These are phyloP conservation scores for Conoideocrella luteorostrata DNA, from an alignment of 2,329 filamentous ascomycete genomes.

Conservation along the genomic window DNA sequence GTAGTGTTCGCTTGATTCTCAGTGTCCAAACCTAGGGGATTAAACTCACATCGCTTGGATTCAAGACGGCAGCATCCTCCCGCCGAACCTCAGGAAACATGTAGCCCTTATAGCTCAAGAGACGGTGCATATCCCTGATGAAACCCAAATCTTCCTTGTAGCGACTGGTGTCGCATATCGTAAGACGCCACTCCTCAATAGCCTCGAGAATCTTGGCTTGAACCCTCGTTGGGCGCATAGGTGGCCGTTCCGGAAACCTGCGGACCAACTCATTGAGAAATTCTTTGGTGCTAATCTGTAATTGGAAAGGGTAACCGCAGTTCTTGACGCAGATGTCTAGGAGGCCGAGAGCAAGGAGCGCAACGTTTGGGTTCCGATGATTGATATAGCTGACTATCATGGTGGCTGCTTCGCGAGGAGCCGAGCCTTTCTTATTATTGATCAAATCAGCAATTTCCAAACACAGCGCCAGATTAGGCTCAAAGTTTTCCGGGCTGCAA, in stretches of 20 bases:
- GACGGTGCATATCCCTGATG: conserved; percentile 93
- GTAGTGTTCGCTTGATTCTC: conserved; percentile 24
- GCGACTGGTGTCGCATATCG: conserved; percentile 94
- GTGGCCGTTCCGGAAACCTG: conserved; percentile 89
- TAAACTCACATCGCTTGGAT: conserved; percentile 85
- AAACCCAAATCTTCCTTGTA: conserved; percentile 97
- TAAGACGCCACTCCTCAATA: conserved; percentile 97
- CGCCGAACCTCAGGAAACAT: conserved; percentile 85
- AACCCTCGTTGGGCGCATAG: conserved; percentile 76
- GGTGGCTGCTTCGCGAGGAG: conserved; percentile 89
- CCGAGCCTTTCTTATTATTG: conserved; percentile 94
- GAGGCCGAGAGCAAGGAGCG: conserved; percentile 80
- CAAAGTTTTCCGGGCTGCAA: conserved; percentile 95
- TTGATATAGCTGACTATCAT: conserved; percentile 93
- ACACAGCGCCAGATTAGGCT: conserved; percentile 92
- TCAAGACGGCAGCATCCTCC: conserved; percentile 93
- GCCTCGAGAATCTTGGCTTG: conserved; percentile 90
- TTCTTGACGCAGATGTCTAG: conserved; percentile 99
- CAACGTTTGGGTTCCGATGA: conserved; percentile 92
- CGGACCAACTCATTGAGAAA: conserved; percentile 97
- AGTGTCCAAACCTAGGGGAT: too few relatives aligned
- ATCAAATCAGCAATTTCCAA: conserved; percentile 95
- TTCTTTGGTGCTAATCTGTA: conserved; percentile 97
- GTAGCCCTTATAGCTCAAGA: conserved; percentile 96
- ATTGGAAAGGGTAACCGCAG: conserved; percentile 97